A percentile compares a stretch with the other conserved stretches of the same genome.
Evolutionary conservation across 2,329 filamentous ascomycete species (phyloP).

Genomic region (Paracamarosporium sp.): DNA sequence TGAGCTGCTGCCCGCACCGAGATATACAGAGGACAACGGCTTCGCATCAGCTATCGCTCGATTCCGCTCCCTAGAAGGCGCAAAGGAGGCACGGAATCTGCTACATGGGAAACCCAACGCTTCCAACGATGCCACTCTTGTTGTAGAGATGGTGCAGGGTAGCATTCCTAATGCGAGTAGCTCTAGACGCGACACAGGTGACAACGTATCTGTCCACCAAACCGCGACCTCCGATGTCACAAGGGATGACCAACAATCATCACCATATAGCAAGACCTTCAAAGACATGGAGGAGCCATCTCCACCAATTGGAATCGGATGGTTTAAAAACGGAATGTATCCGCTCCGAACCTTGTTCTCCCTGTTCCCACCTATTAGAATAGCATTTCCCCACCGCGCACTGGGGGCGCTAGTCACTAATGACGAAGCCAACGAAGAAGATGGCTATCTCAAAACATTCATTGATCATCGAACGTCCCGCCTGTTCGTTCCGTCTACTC

Average conservation of each 20-base stretch:
- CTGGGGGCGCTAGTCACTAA: conserved; percentile 74
- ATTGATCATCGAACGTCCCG: conserved; percentile 77
- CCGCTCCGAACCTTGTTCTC: conserved; percentile 73
- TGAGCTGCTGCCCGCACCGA: conserved; percentile 60
- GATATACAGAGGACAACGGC: conserved; percentile 63
- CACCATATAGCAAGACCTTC: conserved; percentile 69
- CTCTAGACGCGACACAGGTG: conserved; percentile 63
- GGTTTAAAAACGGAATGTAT: conserved; percentile 64
- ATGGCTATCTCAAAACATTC: conserved; percentile 73
- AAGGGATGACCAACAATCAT: conserved; percentile 56
- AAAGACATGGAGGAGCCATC: conserved; percentile 68
- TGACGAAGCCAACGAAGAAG: conserved; percentile 73
- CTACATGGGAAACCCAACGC: conserved; percentile 69
- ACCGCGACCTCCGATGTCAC: conserved; percentile 52
- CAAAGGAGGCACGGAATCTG: conserved; percentile 65
- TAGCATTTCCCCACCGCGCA: conserved; percentile 68
- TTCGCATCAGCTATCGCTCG: conserved; percentile 65
- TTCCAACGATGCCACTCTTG: conserved; percentile 65
- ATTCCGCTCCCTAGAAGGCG: conserved; percentile 63
- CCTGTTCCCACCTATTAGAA: conserved; percentile 75
- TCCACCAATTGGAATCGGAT: conserved; percentile 62
- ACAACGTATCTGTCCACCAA: conserved; percentile 55
- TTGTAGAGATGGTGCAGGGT: conserved; percentile 61
- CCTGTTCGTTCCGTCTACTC: conserved; percentile 52
- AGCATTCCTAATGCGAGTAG: conserved; percentile 44